These are phyloP conservation scores for Paecilomyces formosus DNA, from an alignment of 2,329 filamentous ascomycete species.

Conservation along the genomic window DNA sequence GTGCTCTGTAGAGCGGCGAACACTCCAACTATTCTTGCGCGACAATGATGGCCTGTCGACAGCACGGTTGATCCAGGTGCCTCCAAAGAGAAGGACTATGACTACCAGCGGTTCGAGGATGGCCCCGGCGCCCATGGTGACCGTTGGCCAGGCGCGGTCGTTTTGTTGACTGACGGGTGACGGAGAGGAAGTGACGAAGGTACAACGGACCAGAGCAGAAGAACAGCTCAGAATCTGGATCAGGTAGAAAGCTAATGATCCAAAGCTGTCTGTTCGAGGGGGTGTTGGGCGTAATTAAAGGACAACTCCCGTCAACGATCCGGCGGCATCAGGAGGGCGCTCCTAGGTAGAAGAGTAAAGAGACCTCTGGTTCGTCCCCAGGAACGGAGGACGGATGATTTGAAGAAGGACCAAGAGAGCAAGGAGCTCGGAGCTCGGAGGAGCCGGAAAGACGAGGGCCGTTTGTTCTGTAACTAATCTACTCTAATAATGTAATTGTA, in stretches of 20 bases:
- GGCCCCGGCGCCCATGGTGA: slow-evolving; percentile 47
- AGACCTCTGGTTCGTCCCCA: neutral
- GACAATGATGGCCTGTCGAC: slow-evolving; percentile 24
- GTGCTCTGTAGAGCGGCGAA: slow-evolving; percentile 12
- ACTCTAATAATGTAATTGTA: neutral
- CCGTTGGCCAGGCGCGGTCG: neutral
- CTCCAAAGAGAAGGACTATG: slow-evolving; percentile 51
- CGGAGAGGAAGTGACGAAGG: neutral
- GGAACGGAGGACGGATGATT: neutral
- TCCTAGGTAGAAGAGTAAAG: neutral
- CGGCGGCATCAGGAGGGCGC: neutral
- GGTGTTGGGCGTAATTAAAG: neutral
- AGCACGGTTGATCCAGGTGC: slow-evolving; percentile 54
- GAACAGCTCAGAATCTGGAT: neutral
- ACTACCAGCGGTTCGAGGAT: slow-evolving; percentile 57
- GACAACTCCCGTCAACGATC: neutral
- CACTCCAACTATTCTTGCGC: slow-evolving; percentile 8
- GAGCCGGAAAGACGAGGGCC: neutral
- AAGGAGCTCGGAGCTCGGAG: neutral
- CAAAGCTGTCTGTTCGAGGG: neutral
- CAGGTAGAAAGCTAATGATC: neutral
- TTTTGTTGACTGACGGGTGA: neutral
- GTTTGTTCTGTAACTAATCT: neutral
- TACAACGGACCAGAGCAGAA: neutral
- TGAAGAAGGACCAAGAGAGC: neutral